Conservation (phyloP, 257 asterid species). For the Nyctanthes arbortristis region DNA sequence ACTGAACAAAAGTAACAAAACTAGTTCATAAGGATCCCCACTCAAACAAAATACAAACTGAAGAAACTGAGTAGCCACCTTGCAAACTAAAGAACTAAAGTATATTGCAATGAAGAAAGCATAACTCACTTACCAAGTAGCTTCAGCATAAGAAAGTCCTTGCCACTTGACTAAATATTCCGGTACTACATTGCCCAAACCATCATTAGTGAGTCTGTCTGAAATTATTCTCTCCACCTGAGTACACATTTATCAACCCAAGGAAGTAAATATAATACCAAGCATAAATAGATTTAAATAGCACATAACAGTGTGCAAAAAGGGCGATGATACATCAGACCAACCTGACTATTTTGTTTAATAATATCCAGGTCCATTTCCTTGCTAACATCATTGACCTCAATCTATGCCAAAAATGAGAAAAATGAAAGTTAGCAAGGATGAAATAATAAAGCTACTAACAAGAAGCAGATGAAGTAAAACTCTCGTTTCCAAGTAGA, state of each 20-base stretch:
- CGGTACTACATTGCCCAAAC: conserved; percentile 77
- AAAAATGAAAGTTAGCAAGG: conserved; percentile 8
- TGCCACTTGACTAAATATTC: conserved; percentile 98
- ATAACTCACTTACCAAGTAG: conserved; percentile 70
- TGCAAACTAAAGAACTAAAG: conserved; percentile 19
- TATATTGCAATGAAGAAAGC: conserved; percentile 1
- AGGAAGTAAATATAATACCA: conserved; percentile 11
- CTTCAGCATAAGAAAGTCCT: conserved; percentile 99
- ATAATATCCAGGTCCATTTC: conserved; percentile 99
- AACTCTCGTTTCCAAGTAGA: neutral
- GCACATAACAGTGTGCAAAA: conserved; percentile 4
- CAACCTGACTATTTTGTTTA: conserved; percentile 90
- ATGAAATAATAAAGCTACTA: conserved; percentile 15
- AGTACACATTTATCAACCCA: conserved; percentile 28
- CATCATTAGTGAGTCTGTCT: conserved; percentile 74
- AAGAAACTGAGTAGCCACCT: conserved; percentile 2
- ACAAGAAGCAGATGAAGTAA: conserved; percentile 3
- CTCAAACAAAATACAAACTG: conserved; percentile 2
- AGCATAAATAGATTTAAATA: conserved; percentile 1
- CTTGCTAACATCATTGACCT: conserved; percentile 98
- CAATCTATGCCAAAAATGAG: conserved; percentile 58
- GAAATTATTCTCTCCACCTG: conserved; percentile 97
- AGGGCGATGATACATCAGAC: conserved; percentile 7
- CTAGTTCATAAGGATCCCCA: neutral
- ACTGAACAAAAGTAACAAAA: conserved; percentile 7